Evolutionary conservation across 2,329 filamentous ascomycete species (phyloP).

Genomic region (Alternaria gaisen): DNA sequence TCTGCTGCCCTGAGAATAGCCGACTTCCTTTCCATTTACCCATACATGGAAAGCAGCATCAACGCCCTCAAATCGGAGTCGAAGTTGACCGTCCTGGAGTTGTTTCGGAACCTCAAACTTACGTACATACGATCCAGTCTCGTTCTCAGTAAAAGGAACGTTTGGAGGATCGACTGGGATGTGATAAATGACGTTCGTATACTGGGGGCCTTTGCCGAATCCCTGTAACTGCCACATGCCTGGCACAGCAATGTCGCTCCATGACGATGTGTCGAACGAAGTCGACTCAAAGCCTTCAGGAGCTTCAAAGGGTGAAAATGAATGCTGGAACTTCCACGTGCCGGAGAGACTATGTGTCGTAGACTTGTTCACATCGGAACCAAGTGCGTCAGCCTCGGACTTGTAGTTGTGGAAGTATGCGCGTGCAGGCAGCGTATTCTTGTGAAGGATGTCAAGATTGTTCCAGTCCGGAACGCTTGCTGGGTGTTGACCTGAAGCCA

Average conservation of each 20-base stretch:
- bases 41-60: conserved; percentile 76
- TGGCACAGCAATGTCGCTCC: conserved; percentile 67
- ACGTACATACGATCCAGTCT: conserved; percentile 69
- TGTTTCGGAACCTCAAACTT: conserved; percentile 62
- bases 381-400: conserved; percentile 60
- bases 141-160: conserved; percentile 68
- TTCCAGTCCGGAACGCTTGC: conserved; percentile 65
- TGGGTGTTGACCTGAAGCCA: conserved; percentile 35
- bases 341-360: conserved; percentile 46
- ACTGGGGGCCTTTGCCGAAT: conserved; percentile 69
- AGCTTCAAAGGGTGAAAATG: conserved; percentile 48
- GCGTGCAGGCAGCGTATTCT: conserved; percentile 66
- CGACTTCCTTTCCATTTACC: conserved; percentile 70
- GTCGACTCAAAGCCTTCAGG: conserved; percentile 45
- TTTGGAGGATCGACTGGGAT: conserved; percentile 72
- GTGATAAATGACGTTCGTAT: conserved; percentile 73
- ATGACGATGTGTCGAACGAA: conserved; percentile 52
- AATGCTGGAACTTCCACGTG: conserved; percentile 53
- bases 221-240: conserved; percentile 77
- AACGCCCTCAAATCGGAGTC: conserved; percentile 75
- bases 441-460: conserved; percentile 68
- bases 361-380: conserved; percentile 47
- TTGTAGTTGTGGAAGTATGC: conserved; percentile 66
- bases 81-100: conserved; percentile 64
- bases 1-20: conserved; percentile 73